Percentiles rank a stretch among this genome's conserved stretches.
Conservation (phyloP, 768 basidiomycete genomes). For the Russula emetica region DNA sequence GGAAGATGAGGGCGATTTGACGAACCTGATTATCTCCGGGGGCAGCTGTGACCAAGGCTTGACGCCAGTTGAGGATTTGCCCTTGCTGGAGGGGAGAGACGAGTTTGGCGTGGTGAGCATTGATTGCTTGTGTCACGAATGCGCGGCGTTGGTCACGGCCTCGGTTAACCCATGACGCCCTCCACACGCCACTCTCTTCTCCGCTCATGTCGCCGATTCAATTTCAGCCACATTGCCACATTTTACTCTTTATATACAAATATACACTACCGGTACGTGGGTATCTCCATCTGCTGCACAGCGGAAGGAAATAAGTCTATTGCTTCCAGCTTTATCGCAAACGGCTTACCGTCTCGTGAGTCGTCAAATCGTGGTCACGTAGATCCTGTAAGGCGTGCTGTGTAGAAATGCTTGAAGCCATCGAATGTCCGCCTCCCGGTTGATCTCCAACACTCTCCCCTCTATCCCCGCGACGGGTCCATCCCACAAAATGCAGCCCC, state of each 20-base stretch:
- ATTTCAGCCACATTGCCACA: conserved; percentile 23
- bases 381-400: conserved; percentile 14
- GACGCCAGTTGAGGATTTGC: conserved; percentile 55
- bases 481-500: conserved; percentile 19
- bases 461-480: conserved; percentile 12
- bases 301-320: neutral
- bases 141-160: conserved; percentile 28
- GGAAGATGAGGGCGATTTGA: conserved; percentile 1
- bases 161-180: conserved; percentile 20
- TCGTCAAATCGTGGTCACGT: conserved; percentile 16
- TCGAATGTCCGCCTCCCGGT: conserved; percentile 26
- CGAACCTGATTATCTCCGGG: conserved; percentile 54
- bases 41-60: conserved; percentile 62
- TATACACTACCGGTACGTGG: neutral
- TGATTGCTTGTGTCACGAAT: conserved; percentile 32
- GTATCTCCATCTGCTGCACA: conserved; percentile 4
- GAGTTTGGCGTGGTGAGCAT: conserved; percentile 30
- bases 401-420: conserved; percentile 26
- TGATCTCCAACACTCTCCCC: conserved; percentile 24
- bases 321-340: neutral
- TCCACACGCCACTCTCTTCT: conserved; percentile 1
- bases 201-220: conserved; percentile 21
- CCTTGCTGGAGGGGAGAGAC: conserved; percentile 29
- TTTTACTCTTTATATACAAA: neutral
- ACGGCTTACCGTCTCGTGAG: neutral